These are phyloP conservation scores for Scheffersomyces stambukii DNA, from an alignment of 1,139 yeast genomes.

Conservation along the genomic window DNA sequence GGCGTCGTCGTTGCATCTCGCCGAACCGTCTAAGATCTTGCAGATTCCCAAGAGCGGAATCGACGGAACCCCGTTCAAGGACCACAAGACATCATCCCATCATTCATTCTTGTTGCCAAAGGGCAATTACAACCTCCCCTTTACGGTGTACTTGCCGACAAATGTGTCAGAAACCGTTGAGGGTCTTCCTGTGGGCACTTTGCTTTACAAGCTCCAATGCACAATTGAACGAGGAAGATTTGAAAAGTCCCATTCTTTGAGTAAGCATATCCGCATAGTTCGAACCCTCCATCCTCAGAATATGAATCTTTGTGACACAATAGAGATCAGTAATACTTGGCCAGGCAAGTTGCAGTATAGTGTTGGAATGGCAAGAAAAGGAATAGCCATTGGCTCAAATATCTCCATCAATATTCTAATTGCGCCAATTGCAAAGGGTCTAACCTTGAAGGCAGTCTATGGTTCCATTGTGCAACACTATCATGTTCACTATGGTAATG, in stretches of 20 bases:
- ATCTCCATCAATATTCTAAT: conserved; percentile 50
- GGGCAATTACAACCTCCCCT: conserved; percentile 69
- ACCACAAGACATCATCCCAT: conserved; percentile 15
- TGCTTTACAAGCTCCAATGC: conserved; percentile 54
- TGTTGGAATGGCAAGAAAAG: conserved; percentile 52
- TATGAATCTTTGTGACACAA: conserved; percentile 48
- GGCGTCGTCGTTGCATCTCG: conserved; percentile 5
- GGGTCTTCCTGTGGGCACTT: conserved; percentile 53
- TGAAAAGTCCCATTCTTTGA: conserved; percentile 36
- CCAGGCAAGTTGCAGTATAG: conserved; percentile 62
- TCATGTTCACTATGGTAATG: conserved; percentile 35
- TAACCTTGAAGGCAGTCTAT: conserved; percentile 42
- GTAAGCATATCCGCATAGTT: conserved; percentile 31
- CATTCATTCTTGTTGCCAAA: conserved; percentile 50
- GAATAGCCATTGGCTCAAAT: conserved; percentile 56
- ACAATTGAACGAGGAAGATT: conserved; percentile 51
- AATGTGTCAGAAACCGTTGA: conserved; percentile 65
- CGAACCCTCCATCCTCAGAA: conserved; percentile 53
- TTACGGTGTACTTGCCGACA: conserved; percentile 52
- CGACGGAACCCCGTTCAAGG: conserved; percentile 43
- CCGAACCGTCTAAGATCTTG: conserved; percentile 10
- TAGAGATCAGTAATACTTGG: conserved; percentile 62
- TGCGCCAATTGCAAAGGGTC: conserved; percentile 58
- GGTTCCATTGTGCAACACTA: conserved; percentile 54
- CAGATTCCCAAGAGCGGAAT: conserved; percentile 35